A percentile compares a stretch with the other conserved stretches of the same genome.
Conservation (phyloP, 257 asterid species). For the Ophiorrhiza pumila region DNA sequence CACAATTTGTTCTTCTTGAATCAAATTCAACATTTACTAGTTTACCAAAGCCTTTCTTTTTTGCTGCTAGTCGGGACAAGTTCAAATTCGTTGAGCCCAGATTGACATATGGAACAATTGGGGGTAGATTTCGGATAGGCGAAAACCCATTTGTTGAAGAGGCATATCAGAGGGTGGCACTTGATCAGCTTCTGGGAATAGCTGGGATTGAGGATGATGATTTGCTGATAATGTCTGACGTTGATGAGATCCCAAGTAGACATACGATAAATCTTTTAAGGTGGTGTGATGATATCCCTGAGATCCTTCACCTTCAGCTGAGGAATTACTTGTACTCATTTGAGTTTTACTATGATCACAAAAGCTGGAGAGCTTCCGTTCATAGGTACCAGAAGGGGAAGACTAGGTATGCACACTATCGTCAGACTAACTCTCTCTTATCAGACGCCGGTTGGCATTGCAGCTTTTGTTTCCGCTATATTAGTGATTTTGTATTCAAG, state of each 20-base stretch:
- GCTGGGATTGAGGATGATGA: slow-evolving; percentile 90
- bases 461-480: slow-evolving; percentile 76
- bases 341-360: slow-evolving; percentile 63
- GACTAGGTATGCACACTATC: slow-evolving; percentile 73
- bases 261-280: slow-evolving; percentile 71
- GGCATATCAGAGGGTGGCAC: slow-evolving; percentile 72
- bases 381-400: slow-evolving; percentile 66
- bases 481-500: slow-evolving; percentile 75
- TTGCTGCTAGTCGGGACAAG: slow-evolving; percentile 42
- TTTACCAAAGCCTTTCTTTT: slow-evolving; percentile 65
- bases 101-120: slow-evolving; percentile 61
- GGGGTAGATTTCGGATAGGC: slow-evolving; percentile 63
- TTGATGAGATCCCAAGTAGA: slow-evolving; percentile 79
- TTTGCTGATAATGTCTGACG: slow-evolving; percentile 83
- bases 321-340: slow-evolving; percentile 77
- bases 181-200: slow-evolving; percentile 63
- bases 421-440: slow-evolving; percentile 65
- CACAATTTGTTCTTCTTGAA: slow-evolving; percentile 76
- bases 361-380: slow-evolving; percentile 88
- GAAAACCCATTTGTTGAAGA: slow-evolving; percentile 88
- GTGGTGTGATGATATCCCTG: slow-evolving; percentile 82
- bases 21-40: slow-evolving; percentile 86
- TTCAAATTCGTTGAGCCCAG: slow-evolving; percentile 72
- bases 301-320: slow-evolving; percentile 66
- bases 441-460: slow-evolving; percentile 95